These are phyloP conservation scores for Leishmania braziliensis DNA, from an alignment of 208 protist species.

Conservation along the genomic window DNA sequence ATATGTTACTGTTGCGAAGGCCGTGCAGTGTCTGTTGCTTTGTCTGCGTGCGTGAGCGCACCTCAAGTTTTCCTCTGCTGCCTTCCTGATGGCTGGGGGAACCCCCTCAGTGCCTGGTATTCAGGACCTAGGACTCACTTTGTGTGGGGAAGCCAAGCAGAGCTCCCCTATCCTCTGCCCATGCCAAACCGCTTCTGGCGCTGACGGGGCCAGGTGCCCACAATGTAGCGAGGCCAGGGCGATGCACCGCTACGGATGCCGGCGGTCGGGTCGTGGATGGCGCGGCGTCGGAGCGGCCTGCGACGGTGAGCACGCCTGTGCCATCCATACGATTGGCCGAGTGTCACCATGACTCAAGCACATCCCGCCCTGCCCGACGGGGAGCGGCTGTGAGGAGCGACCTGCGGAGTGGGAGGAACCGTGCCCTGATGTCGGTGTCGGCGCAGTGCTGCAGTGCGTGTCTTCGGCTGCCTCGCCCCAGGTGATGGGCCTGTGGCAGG, in stretches of 20 bases:
- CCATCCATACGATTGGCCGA: not conserved
- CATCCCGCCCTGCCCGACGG: not conserved
- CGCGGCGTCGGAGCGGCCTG: not conserved
- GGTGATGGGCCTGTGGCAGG: not conserved
- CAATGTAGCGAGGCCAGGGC: not conserved
- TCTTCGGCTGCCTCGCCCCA: not conserved
- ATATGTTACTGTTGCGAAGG: not conserved
- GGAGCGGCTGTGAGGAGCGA: not conserved
- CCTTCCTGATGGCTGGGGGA: not conserved
- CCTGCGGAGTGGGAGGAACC: not conserved
- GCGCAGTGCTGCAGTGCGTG: not conserved
- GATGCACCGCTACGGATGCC: not conserved
- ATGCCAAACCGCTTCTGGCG: not conserved
- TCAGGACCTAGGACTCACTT: too few species aligned
- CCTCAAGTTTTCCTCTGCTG: not conserved
- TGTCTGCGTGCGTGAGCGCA: not conserved
- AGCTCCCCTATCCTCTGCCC: not conserved
- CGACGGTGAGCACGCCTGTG: not conserved
- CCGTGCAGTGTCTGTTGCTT: not conserved
- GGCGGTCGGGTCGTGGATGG: not conserved
- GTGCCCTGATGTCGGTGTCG: not conserved
- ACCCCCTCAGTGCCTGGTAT: too few species aligned
- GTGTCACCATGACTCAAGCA: not conserved
- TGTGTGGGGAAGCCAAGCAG: not conserved
- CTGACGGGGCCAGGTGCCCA: not conserved